Evolutionary conservation across 305 asterid genomes (phyloP).

Genomic region (Caryopteris hybrid): DNA sequence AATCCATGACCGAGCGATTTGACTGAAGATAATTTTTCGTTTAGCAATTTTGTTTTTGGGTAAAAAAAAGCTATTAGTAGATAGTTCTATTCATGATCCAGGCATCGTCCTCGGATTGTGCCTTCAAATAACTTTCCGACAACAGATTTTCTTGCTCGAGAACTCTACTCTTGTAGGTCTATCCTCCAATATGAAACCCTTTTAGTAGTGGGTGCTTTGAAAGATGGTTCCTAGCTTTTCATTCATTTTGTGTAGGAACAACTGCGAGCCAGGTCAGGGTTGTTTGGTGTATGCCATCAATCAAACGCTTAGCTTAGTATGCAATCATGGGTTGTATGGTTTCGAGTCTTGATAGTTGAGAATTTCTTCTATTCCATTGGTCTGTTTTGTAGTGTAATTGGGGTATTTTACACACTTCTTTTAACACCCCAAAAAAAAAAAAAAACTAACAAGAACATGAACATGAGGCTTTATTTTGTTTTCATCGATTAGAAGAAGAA

Average conservation of each 20-base stretch:
- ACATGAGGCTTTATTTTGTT: no score
- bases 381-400: no score
- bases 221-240: conserved; percentile 5
- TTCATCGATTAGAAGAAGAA: no score
- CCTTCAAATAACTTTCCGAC: neutral
- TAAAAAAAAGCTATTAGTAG: neutral
- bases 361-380: neutral
- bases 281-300: conserved; percentile 1
- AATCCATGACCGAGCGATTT: conserved; percentile 33
- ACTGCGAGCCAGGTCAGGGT: conserved; percentile 10
- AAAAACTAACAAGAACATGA: no score
- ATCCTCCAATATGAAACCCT: conserved; percentile 9
- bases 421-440: no score
- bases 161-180: conserved; percentile 19
- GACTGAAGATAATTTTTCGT: neutral
- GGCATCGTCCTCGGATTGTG: conserved; percentile 11
- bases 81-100: conserved; percentile 18
- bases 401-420: no score
- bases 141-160: neutral
- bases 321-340: neutral
- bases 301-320: conserved; percentile 3
- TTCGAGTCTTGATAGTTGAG: neutral
- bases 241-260: conserved; percentile 2
- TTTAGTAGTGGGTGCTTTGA: neutral
- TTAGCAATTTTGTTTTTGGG: neutral